These are phyloP conservation scores for Leccinum ochraceum DNA, from an alignment of 768 basidiomycete species.

Conservation along the genomic window DNA sequence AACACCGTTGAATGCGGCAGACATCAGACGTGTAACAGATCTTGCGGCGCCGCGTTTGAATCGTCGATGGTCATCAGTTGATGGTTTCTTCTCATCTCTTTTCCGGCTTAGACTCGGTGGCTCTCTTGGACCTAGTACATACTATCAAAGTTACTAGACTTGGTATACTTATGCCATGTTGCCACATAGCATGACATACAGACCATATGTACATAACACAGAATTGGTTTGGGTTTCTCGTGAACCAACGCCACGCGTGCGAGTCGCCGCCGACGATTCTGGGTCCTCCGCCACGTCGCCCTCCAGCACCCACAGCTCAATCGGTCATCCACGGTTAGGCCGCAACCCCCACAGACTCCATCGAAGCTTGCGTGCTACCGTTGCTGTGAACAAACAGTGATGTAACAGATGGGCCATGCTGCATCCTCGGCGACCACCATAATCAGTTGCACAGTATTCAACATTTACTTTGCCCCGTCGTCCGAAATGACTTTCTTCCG, in stretches of 20 bases:
- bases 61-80: background rate
- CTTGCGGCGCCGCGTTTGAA: background rate
- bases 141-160: background rate
- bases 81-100: background rate
- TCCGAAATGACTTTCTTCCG: background rate
- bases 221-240: no score
- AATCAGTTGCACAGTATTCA: background rate
- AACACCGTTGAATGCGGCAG: background rate
- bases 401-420: slow-evolving; percentile 4
- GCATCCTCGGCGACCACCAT: background rate
- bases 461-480: background rate
- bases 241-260: background rate
- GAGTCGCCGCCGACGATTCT: no score
- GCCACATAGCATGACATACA: background rate
- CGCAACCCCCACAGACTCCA: no score
- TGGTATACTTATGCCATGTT: background rate
- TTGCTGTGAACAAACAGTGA: background rate
- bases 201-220: background rate
- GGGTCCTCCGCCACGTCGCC: background rate
- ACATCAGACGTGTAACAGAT: slow-evolving; percentile 11
- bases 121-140: background rate
- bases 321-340: no score
- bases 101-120: background rate
- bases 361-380: background rate
- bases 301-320: background rate